Evolutionary conservation across 2,329 filamentous ascomycete genomes (phyloP).

Genomic region (Hymenoscyphus repandus): DNA sequence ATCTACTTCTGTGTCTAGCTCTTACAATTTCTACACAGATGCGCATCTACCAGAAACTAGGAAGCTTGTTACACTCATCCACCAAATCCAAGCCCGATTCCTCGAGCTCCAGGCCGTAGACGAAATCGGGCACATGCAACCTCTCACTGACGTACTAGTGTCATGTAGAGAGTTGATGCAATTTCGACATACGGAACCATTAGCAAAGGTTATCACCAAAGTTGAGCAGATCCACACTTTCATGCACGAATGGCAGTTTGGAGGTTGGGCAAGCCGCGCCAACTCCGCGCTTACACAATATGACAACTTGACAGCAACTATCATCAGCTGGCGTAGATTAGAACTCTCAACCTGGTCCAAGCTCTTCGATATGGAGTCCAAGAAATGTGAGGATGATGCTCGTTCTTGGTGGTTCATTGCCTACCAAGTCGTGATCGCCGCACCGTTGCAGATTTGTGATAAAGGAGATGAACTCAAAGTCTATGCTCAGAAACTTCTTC

Average conservation of each 20-base stretch:
- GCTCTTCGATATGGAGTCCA: constrained; percentile 77
- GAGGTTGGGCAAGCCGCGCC: constrained; percentile 75
- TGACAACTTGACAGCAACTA: constrained; percentile 70
- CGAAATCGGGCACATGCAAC: constrained; percentile 69
- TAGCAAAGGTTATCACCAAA: constrained; percentile 80
- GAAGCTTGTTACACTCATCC: constrained; percentile 64
- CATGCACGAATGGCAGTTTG: constrained; percentile 89
- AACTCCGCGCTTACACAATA: constrained; percentile 67
- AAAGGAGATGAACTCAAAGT: constrained; percentile 52
- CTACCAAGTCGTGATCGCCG: constrained; percentile 81
- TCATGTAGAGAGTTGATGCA: constrained; percentile 71
- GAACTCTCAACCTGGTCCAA: constrained; percentile 90
- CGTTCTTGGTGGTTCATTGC: constrained; percentile 95
- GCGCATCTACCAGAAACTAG: constrained; percentile 71
- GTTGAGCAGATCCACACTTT: constrained; percentile 81
- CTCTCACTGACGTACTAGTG: constrained; percentile 67
- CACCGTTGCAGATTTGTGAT: constrained; percentile 61
- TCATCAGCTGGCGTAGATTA: constrained; percentile 84
- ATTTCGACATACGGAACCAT: constrained; percentile 72
- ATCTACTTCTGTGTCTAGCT: constrained; percentile 33
- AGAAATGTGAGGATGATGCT: constrained; percentile 71
- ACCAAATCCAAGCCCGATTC: constrained; percentile 68
- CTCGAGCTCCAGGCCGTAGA: constrained; percentile 61
- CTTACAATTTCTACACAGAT: constrained; percentile 88
- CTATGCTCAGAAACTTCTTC: constrained; percentile 66